Base-by-base conservation (phyloP, 345 rosid genomes). In the Linum lewisii region DNA sequence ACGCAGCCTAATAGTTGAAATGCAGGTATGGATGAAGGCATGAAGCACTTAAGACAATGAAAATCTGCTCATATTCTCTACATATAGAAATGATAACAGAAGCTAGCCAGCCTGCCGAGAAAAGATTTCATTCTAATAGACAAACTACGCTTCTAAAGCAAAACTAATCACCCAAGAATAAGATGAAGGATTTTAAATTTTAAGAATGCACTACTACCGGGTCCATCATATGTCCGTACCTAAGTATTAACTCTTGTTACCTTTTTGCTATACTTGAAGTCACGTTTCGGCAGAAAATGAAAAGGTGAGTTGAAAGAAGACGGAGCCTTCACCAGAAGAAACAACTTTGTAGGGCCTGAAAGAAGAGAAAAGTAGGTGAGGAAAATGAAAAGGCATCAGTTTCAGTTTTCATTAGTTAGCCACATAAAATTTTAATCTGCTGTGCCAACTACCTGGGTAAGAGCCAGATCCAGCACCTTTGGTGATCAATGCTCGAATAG, bases 201-300 rank as follows among this genome's bases (percentile, higher is more conserved):
- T 4, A 29, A 29, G 7, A 29, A 29, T 1, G 5, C 7, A 29
- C 34, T 29, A 29, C 34, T 29, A 29, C 34, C 5, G 34, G 1
- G n/a, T n/a, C n/a, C n/a, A n/a, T n/a, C 34, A 29, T 29, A n/a
- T n/a, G n/a, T n/a, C n/a, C 7, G 34, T 29, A 29, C 34, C 34
- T 4, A 29, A 29, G 34, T 5, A n/a, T 19, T n/a, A 21, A 21
- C 24, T 18, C 49, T 25, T 24, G 9, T 52, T 69, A 89, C 99
- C 94, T 89, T 89, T 75, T 77, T 87, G 80, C 72, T 83, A 76
- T 69, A 82, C 81, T 69, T 89, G 79, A 93, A 89, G 62, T 85
- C 99, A 55, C 89, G 94, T 78, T 89, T 93, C 36, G 94, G 99
- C 72, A 89, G 88, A 80, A 86, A 93, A 83, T 89, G 89, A 61